Percentiles rank a stretch among this genome's conserved stretches.
Evolutionary conservation across 805 yeast genomes (phyloP).

Genomic region (Metschnikowia shivogae): DNA sequence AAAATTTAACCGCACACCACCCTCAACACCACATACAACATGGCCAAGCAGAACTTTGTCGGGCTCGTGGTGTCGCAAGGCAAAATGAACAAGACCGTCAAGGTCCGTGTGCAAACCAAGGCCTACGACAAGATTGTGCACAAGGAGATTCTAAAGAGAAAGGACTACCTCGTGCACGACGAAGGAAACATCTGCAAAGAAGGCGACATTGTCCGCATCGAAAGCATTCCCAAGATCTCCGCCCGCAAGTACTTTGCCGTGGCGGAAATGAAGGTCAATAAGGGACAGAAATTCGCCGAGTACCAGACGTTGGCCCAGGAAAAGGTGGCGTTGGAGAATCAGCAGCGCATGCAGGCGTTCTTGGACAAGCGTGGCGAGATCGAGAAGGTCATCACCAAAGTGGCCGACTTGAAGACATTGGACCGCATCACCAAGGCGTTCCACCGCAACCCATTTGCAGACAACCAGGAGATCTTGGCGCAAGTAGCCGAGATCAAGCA

Average conservation of each 20-base stretch:
- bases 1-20: conserved; percentile 2
- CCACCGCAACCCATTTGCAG: conserved; percentile 23
- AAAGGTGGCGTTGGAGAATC: conserved; percentile 65
- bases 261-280: conserved; percentile 83
- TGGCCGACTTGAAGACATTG: conserved; percentile 36
- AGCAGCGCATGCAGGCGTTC: conserved; percentile 50
- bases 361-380: conserved; percentile 38
- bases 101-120: conserved; percentile 80
- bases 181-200: conserved; percentile 88
- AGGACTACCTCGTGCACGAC: conserved; percentile 88
- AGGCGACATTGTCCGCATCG: conserved; percentile 93
- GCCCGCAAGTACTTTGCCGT: conserved; percentile 82
- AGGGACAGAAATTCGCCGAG: conserved; percentile 86
- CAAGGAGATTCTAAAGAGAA: conserved; percentile 72
- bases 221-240: conserved; percentile 80
- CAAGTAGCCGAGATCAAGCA: conserved; percentile 35
- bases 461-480: conserved; percentile 21
- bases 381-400: conserved; percentile 26
- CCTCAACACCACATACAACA: conserved; percentile 21
- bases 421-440: conserved; percentile 27
- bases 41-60: conserved; percentile 87
- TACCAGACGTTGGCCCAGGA: conserved; percentile 71
- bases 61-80: conserved; percentile 96
- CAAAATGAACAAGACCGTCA: conserved; percentile 91
- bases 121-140: conserved; percentile 68